Evolutionary conservation across 2,329 filamentous ascomycete species (phyloP), one percentile per base, ranked within the genome.

Genomic region (Cucurbitaria berberidis): DNA sequence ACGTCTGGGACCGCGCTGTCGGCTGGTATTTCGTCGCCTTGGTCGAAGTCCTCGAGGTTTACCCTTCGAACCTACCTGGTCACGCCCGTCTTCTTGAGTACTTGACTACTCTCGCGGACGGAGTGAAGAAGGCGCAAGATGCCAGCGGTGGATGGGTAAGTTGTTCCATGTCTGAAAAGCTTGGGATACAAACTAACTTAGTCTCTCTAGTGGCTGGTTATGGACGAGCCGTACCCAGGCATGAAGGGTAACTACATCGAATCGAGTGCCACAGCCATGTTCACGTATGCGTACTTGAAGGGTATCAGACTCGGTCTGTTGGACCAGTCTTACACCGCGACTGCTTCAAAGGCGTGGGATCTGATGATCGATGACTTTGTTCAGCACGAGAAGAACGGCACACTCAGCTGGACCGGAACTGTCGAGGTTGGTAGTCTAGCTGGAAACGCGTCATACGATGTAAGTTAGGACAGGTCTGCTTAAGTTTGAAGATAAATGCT

Each of bases 241-340:
- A 63, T 53, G 34, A 57, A 77, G 40, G 83, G 82, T 2, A 87
- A 88, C 68, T 87, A 84, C 67, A 81, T 87, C 42, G 83, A 87
- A 72, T 82, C 81, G 29, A 84, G 82, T 27, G 84, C 79, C 7
- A 81, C 81, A 1, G 83, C 82, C 3, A 84, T 87, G 69, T 75
- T 75, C 51, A 66, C 70, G 2, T 74, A 74, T 55, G 64, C 63
- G 7, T 73, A 68, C 54, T 55, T 73, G 52, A 75, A 75, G 64
- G 72, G 70, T 13, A 56, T 70, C 11, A 61, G 73, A 39, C 62
- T 63, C 3, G 72, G 72, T 7, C 55, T 74, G 53, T 52, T 75
- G 48, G 64, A 68, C n/a, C 54, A 57, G 22, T 57, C 68, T 29
- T 80, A 77, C 60, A 71, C 74, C 11, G 57, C 69, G 2, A 61